Evolutionary conservation across 192 early-diverging fungal species (phyloP).

Genomic region (Backusella circina): DNA sequence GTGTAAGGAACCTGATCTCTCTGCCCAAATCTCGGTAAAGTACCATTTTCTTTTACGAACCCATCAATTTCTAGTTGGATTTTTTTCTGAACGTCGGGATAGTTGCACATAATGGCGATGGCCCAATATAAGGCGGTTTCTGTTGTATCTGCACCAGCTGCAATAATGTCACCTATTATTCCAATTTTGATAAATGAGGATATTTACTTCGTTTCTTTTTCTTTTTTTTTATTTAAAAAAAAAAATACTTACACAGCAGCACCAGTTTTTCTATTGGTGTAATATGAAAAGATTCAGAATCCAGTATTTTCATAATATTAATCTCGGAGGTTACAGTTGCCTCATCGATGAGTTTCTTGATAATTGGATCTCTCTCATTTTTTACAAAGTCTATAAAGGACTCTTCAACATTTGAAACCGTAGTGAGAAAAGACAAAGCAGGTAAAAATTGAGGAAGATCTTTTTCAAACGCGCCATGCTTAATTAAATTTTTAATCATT

Average conservation of each 20-base stretch:
- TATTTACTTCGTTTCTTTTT: too few species aligned
- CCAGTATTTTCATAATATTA: not conserved
- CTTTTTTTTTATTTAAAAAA: too few species aligned
- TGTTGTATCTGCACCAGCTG: slow-evolving; percentile 8
- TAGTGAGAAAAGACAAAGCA: not conserved
- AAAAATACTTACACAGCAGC: not conserved
- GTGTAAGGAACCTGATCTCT: not conserved
- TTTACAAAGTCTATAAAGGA: not conserved
- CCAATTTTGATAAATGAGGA: too few species aligned
- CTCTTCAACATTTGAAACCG: not conserved
- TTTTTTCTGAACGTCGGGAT: not conserved
- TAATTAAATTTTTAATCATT: not conserved
- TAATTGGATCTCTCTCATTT: not conserved
- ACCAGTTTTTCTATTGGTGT: not conserved
- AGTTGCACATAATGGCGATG: not conserved
- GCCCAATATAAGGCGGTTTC: not conserved
- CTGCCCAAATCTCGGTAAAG: not conserved
- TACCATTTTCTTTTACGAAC: not conserved
- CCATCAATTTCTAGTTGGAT: not conserved
- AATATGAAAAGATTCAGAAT: not conserved
- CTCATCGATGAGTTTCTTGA: not conserved
- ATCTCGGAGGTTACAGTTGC: not conserved
- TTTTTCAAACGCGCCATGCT: not conserved
- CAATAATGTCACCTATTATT: not conserved
- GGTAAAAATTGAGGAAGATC: not conserved